These are phyloP conservation scores for Gossypium arboreum DNA, from an alignment of 345 rosid genomes.

Conservation along the genomic window DNA sequence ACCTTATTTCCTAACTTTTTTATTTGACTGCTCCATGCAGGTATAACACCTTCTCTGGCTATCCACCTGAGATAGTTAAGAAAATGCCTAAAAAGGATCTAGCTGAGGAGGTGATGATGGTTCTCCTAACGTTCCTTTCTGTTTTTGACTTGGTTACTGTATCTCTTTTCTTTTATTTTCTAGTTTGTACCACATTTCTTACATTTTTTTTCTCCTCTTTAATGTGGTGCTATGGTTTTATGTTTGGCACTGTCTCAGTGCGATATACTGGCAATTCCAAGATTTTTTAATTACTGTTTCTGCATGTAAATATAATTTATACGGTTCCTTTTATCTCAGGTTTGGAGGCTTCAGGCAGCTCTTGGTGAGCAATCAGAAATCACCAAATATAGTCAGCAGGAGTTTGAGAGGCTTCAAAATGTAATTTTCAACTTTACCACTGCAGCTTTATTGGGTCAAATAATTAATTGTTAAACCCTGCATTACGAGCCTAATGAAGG, in stretches of 20 bases:
- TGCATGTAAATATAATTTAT: neutral
- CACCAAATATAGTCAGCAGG: conserved; percentile 81
- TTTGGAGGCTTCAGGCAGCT: conserved; percentile 98
- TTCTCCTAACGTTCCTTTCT: conserved; percentile 3
- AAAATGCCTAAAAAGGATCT: conserved; percentile 95
- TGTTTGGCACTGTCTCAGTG: neutral
- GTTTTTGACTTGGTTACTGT: conserved; percentile 1
- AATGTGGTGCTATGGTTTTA: conserved; percentile 4
- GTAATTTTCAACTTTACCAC: conserved; percentile 33
- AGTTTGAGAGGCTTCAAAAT: conserved; percentile 90
- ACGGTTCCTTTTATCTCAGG: conserved; percentile 35
- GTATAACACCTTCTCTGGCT: conserved; percentile 87
- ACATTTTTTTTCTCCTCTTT: neutral
- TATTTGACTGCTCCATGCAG: conserved; percentile 36
- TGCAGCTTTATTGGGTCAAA: conserved; percentile 2
- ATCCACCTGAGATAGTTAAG: conserved; percentile 92
- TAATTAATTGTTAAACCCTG: neutral
- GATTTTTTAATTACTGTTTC: neutral
- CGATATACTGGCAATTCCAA: neutral
- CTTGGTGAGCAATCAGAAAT: conserved; percentile 95
- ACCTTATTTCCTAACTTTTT: neutral
- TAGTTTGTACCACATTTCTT: conserved; percentile 2
- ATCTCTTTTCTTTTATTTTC: neutral
- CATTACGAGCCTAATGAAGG: neutral
- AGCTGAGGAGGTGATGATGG: conserved; percentile 74